A percentile compares a stretch with the other conserved stretches of the same genome.
Conservation (phyloP, 768 basidiomycete species). For the Calocera cornea region DNA sequence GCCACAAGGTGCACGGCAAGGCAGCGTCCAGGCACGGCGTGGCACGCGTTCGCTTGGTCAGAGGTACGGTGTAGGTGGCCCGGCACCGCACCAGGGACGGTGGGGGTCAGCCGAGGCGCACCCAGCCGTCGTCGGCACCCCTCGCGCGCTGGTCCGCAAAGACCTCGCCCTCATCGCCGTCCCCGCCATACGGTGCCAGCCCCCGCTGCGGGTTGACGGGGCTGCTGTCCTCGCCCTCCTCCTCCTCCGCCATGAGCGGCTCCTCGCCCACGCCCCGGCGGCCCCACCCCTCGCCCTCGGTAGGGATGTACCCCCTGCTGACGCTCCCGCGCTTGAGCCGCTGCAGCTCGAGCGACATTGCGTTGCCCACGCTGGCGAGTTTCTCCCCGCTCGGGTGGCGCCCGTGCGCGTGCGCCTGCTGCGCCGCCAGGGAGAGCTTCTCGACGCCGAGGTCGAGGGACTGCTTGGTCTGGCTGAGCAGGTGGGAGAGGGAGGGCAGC, state of each 20-base stretch:
- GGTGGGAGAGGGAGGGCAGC: neutral
- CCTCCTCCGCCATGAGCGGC: neutral
- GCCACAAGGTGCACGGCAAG: too few species aligned
- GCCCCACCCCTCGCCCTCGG: neutral
- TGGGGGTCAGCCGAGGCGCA: neutral
- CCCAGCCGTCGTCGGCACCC: neutral
- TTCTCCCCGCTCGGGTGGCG: neutral
- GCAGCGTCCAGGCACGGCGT: too few species aligned
- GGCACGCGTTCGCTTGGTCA: too few species aligned
- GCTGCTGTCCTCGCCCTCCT: neutral
- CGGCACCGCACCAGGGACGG: neutral
- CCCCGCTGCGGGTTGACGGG: too few species aligned
- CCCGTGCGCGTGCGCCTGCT: neutral
- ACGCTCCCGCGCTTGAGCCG: neutral
- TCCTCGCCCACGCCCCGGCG: neutral
- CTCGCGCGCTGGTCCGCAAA: neutral
- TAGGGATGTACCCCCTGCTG: neutral
- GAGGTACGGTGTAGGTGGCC: too few species aligned
- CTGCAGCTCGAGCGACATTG: neutral
- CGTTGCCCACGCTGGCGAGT: neutral
- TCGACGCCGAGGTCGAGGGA: neutral
- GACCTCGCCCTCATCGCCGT: neutral
- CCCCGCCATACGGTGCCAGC: neutral
- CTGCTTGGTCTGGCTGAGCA: neutral
- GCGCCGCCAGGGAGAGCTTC: neutral